Conservation (phyloP, 2,329 filamentous ascomycete species). For the Fusarium solani-melongenae region DNA sequence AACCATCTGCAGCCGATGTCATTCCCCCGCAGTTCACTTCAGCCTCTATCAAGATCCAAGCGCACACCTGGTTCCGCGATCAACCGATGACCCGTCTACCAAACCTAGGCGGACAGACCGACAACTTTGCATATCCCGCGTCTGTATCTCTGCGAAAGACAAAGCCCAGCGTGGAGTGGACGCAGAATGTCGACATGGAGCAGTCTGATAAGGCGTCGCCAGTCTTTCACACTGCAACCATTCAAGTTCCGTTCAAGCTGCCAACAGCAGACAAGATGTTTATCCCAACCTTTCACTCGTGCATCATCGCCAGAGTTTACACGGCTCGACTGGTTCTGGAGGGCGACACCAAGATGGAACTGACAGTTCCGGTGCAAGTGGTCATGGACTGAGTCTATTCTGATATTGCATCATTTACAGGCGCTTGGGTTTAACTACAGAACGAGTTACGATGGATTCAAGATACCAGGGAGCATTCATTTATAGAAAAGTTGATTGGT, state of each 20-base stretch:
- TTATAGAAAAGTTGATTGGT: slow-evolving; percentile 5
- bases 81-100: slow-evolving; percentile 27
- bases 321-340: slow-evolving; percentile 23
- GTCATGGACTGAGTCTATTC: slow-evolving; percentile 22
- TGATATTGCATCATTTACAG: background rate
- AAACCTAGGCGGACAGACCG: slow-evolving; percentile 20
- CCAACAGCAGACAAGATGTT: slow-evolving; percentile 30
- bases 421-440: background rate
- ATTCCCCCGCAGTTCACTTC: slow-evolving; percentile 27
- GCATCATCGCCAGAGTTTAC: slow-evolving; percentile 28
- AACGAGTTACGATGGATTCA: slow-evolving; percentile 14
- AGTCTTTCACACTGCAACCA: slow-evolving; percentile 30
- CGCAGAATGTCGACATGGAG: slow-evolving; percentile 27
- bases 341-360: slow-evolving; percentile 33
- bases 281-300: slow-evolving; percentile 29
- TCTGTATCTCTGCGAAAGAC: slow-evolving; percentile 10
- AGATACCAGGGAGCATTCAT: slow-evolving; percentile 31
- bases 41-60: slow-evolving; percentile 17
- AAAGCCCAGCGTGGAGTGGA: slow-evolving; percentile 16
- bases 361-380: slow-evolving; percentile 27
- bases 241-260: slow-evolving; percentile 24
- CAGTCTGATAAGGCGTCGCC: slow-evolving; percentile 13
- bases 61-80: slow-evolving; percentile 40
- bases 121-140: slow-evolving; percentile 30
- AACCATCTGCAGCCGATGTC: slow-evolving; percentile 18